Conservation (phyloP, 1,284 basidiomycete species). For the Tremellales sp. region DNA sequence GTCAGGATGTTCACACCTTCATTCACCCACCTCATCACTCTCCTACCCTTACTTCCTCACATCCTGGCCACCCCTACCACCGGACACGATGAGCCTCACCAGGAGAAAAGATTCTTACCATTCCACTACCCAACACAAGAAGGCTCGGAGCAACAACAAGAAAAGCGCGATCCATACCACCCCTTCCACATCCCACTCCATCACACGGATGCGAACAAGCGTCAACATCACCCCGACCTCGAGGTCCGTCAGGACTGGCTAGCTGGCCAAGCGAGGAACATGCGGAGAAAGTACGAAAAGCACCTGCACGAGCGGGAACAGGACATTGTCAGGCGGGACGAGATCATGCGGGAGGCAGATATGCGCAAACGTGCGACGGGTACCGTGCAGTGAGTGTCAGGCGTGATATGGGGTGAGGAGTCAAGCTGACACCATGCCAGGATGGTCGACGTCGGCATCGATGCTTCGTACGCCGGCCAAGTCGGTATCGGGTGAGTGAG, state of each 20-base stretch:
- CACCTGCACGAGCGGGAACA: constrained; percentile 24
- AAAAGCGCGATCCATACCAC: neutral
- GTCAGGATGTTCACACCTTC: too few species aligned
- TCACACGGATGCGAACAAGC: constrained; percentile 3
- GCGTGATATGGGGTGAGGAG: neutral
- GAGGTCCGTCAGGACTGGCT: constrained; percentile 31
- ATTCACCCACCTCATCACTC: neutral
- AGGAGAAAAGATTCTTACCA: neutral
- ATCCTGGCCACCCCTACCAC: neutral
- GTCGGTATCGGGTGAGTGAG: constrained; percentile 36
- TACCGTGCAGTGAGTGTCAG: constrained; percentile 13
- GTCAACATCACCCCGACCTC: constrained; percentile 30
- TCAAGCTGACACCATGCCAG: constrained; percentile 4
- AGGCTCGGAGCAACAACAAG: neutral
- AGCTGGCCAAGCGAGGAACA: constrained; percentile 21
- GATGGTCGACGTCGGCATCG: constrained; percentile 33
- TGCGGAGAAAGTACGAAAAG: constrained; percentile 32
- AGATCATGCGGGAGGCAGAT: constrained; percentile 13
- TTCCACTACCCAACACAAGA: neutral
- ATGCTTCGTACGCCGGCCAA: constrained; percentile 40
- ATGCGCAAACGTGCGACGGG: constrained; percentile 12
- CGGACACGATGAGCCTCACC: neutral
- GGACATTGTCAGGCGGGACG: constrained; percentile 20
- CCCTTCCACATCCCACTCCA: neutral
- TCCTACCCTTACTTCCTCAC: neutral